Conservation (phyloP, 306 rosid genomes). For the Delonix regia region DNA sequence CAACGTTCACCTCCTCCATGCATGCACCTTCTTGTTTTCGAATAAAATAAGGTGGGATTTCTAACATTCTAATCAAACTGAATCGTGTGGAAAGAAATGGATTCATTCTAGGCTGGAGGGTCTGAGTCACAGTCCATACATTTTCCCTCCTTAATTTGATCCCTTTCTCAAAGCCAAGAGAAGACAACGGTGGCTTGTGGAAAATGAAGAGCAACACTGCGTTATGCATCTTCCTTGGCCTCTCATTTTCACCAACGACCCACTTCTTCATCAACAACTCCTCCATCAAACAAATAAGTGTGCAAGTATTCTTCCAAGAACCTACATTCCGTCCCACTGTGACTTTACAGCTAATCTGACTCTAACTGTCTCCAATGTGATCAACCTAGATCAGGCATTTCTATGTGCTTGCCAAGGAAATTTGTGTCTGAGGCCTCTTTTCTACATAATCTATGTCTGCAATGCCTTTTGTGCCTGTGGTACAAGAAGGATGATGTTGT, state of each 20-base stretch:
- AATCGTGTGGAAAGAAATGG: no score
- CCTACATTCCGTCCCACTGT: conserved; percentile 86
- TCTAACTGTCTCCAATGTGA: conserved; percentile 82
- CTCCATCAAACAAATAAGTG: conserved; percentile 50
- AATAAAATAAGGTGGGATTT: no score
- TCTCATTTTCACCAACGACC: conserved; percentile 37
- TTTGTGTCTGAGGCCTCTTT: background rate
- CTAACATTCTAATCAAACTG: background rate
- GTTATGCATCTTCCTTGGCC: conserved; percentile 90
- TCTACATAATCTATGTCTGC: conserved; percentile 7
- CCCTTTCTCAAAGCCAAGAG: background rate
- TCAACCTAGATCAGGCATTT: conserved; percentile 83
- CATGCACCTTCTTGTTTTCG: no score
- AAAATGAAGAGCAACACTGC: conserved; percentile 52
- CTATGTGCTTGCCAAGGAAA: background rate
- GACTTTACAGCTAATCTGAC: conserved; percentile 92
- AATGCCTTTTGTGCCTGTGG: conserved; percentile 8
- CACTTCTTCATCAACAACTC: no score
- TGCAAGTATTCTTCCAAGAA: conserved; percentile 76
- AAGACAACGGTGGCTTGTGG: conserved; percentile 49
- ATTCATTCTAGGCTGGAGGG: conserved; percentile 2
- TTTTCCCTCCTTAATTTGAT: conserved; percentile 44
- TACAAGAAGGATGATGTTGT: conserved; percentile 69
- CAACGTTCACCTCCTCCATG: no score
- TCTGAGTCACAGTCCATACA: conserved; percentile 56